Percentiles rank a stretch among this genome's conserved stretches.
These are phyloP conservation scores for Psilocybe cubensis DNA, from an alignment of 768 basidiomycete genomes.

Conservation along the genomic window DNA sequence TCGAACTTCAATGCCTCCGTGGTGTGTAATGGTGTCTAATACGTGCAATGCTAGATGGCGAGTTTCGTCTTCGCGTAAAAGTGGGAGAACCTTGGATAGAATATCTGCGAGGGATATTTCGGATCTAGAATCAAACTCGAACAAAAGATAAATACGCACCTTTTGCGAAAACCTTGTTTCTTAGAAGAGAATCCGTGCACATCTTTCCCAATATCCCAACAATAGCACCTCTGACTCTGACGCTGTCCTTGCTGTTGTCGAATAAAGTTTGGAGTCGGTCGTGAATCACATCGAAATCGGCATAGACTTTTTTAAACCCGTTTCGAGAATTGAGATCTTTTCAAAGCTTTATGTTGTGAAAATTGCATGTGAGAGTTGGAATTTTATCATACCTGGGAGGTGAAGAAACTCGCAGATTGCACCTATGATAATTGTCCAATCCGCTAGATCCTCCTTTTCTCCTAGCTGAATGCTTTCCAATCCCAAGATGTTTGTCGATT, in stretches of 20 bases:
- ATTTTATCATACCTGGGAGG: too few relatives aligned
- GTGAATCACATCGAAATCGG: constrained; percentile 56
- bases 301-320: constrained; percentile 65
- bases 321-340: constrained; percentile 57
- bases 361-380: too few relatives aligned
- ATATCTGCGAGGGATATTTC: constrained; percentile 41
- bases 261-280: constrained; percentile 51
- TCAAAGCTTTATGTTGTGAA: too few relatives aligned
- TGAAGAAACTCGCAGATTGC: too few relatives aligned
- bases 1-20: constrained; percentile 54
- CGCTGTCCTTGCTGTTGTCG: constrained; percentile 40
- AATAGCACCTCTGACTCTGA: constrained; percentile 56
- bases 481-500: too few relatives aligned
- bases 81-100: constrained; percentile 54
- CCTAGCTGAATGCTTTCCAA: too few relatives aligned
- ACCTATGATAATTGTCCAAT: too few relatives aligned
- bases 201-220: constrained; percentile 66
- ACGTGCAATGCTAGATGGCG: constrained; percentile 57
- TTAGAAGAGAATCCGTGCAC: constrained; percentile 59
- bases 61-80: constrained; percentile 49
- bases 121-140: background rate
- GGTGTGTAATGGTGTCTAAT: constrained; percentile 61
- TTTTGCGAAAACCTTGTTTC: constrained; percentile 60
- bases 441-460: too few relatives aligned
- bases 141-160: constrained; percentile 36